These are phyloP conservation scores for Serpula lacrymans DNA, from an alignment of 768 basidiomycete genomes.

Conservation along the genomic window DNA sequence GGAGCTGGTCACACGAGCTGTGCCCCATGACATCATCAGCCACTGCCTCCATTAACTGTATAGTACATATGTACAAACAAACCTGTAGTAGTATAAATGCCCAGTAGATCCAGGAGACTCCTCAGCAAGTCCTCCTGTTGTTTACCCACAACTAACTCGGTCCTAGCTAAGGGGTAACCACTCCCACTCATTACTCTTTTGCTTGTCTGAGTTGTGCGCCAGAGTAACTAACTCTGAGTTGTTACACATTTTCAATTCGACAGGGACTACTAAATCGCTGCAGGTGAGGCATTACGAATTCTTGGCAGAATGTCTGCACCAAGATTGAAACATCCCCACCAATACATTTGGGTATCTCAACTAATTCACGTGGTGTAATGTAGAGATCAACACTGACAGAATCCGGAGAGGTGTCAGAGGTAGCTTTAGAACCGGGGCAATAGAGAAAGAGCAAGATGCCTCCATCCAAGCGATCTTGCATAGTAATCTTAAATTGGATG, in stretches of 20 bases:
- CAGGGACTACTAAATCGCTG: constrained; percentile 4
- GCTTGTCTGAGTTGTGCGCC: too few species aligned
- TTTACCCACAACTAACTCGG: too few species aligned
- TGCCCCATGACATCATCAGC: too few species aligned
- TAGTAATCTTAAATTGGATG: constrained; percentile 1
- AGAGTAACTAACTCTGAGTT: too few species aligned
- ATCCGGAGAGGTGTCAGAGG: background rate
- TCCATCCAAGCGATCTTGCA: constrained; percentile 10
- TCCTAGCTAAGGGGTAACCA: too few species aligned
- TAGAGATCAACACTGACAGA: constrained; percentile 5
- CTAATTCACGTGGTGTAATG: constrained; percentile 3
- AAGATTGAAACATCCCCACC: constrained; percentile 4
- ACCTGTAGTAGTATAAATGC: too few species aligned
- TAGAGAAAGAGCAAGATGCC: constrained; percentile 6
- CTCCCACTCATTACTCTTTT: too few species aligned
- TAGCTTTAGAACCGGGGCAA: constrained; percentile 1
- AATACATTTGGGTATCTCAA: background rate
- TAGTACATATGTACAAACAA: too few species aligned
- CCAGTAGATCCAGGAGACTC: too few species aligned
- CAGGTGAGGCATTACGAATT: constrained; percentile 9
- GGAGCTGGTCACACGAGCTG: too few species aligned
- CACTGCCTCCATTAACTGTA: too few species aligned
- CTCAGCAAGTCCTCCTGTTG: too few species aligned
- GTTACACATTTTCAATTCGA: constrained; percentile 1
- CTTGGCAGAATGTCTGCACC: constrained; percentile 10